Evolutionary conservation across 805 yeast species (phyloP).

Genomic region (Maudiozyma turicensis): DNA sequence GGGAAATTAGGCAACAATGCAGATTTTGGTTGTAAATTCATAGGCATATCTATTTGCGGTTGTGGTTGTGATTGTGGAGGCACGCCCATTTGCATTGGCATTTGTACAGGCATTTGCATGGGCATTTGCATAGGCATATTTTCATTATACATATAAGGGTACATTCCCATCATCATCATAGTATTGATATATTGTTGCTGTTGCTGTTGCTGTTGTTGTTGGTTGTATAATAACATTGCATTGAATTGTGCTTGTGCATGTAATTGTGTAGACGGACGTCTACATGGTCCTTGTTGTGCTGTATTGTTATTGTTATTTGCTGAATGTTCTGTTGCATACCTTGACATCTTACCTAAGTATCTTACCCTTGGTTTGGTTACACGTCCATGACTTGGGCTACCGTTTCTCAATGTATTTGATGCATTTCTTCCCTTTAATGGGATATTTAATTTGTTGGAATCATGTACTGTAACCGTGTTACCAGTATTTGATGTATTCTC

Average conservation of each 20-base stretch:
- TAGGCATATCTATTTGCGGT: background rate
- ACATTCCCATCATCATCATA: slow-evolving; percentile 2
- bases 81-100: background rate
- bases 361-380: slow-evolving; percentile 22
- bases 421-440: background rate
- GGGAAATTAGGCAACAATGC: slow-evolving; percentile 1
- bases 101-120: background rate
- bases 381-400: background rate
- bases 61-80: background rate
- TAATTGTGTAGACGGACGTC: background rate
- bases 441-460: background rate
- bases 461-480: background rate
- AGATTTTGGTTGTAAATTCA: background rate
- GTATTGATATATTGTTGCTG: background rate
- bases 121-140: background rate
- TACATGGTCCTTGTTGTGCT: background rate
- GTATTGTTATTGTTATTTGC: background rate
- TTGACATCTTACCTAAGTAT: slow-evolving; percentile 16
- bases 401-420: slow-evolving; percentile 5
- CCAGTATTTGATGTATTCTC: background rate
- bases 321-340: background rate
- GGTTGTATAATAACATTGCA: background rate
- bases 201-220: slow-evolving; percentile 1
- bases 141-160: background rate
- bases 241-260: background rate